A percentile compares a stretch with the other conserved stretches of the same genome.
Conservation (phyloP, 2,329 filamentous ascomycete species). For the Pseudocercospora fuligena region DNA sequence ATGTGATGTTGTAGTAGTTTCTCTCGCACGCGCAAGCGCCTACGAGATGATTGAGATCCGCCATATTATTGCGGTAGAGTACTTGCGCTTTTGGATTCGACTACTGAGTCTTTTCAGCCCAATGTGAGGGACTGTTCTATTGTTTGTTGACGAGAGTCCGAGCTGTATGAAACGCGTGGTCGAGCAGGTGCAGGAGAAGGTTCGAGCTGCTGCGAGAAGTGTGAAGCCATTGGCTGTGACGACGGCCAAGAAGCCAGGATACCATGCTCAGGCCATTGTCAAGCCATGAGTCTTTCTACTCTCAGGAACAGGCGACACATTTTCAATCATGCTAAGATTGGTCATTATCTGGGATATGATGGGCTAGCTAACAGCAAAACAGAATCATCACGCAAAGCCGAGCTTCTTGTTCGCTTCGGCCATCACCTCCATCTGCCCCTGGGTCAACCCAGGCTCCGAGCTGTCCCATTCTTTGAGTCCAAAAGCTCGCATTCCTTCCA, state of each 20-base stretch:
- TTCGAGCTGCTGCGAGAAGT: constrained; percentile 10
- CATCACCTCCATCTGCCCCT: constrained; percentile 58
- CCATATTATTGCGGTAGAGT: constrained; percentile 14
- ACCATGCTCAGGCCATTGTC: constrained; percentile 9
- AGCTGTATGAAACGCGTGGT: constrained; percentile 9
- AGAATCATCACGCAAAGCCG: constrained; percentile 49
- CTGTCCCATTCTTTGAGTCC: constrained; percentile 59
- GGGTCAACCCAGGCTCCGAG: constrained; percentile 51
- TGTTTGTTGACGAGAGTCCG: constrained; percentile 9
- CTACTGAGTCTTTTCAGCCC: background rate
- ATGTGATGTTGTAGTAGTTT: constrained; percentile 76
- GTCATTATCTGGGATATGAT: background rate
- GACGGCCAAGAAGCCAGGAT: constrained; percentile 1
- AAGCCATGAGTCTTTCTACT: background rate
- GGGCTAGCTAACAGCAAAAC: background rate
- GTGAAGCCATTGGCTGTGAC: background rate
- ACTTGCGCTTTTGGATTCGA: constrained; percentile 3
- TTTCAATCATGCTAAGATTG: background rate
- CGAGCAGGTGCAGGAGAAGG: constrained; percentile 8
- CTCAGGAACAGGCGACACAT: background rate
- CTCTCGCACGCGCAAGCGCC: constrained; percentile 86
- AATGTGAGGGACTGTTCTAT: background rate
- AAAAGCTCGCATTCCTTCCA: constrained; percentile 60
- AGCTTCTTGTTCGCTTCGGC: constrained; percentile 59
- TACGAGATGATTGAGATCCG: constrained; percentile 54